Base-by-base conservation (phyloP, 1,284 basidiomycete genomes). In the Coniophora puteana region DNA sequence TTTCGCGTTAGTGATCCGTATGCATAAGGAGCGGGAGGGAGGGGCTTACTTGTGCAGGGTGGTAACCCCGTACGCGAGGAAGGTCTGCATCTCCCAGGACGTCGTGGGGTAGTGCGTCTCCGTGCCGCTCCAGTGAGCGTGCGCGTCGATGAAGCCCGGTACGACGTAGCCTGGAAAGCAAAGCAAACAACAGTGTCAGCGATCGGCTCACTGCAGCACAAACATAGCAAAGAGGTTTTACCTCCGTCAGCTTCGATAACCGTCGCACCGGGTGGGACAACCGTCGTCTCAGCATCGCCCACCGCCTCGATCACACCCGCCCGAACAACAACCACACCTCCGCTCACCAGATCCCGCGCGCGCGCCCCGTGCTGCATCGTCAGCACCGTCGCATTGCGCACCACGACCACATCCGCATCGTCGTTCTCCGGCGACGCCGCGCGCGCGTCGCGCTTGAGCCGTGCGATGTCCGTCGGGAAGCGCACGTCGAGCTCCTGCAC, bases 51-150 rank as follows among this genome's bases (percentile, higher is more conserved):
- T 87, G 67, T 87, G 84, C 43, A 87, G 51, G 2, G 83, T 85
- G 0, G 83, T 87, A 7, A 87, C 73, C n/a, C 83, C 83, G 50
- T 85, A 85, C 0, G 83, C 80, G 22, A 87, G 69, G 72, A 86
- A 85, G 0, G 81, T 74, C 54, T 82, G 71, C 64, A 83, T 67
- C 51, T 87, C 83, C 83, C 83, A 87, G 3, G 83, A 83, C 36
- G 68, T 70, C 4, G 80, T 68, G 0, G 83, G 83, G 50, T 76
- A 74, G 25, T 65, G 63, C 23, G 65, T 68, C 0, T 33, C 47
- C 43, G 72, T 75, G 1, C 79, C 79, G 28, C 61, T 54, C 84
- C 83, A 87, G 48, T 87, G 83, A 5, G 83, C 83, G 48, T 87
- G 83, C 6, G 80, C 78, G 44, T 87, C 83, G 40, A 87, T 78